Conservation (phyloP, 257 asterid genomes). For the Fraxinus pennsylvanica region DNA sequence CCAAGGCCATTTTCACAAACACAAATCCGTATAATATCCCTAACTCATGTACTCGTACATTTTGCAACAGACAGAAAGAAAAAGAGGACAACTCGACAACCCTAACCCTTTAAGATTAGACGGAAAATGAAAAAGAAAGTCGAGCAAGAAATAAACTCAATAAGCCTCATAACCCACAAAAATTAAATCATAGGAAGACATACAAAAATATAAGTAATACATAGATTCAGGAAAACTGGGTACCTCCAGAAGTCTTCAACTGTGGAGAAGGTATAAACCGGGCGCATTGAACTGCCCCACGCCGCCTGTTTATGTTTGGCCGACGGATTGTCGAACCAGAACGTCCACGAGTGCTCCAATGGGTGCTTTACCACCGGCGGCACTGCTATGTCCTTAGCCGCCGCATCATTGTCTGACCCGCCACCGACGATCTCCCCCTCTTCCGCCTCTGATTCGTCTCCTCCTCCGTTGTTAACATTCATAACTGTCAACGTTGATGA, state of each 20-base stretch:
- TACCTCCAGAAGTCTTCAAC: slow-evolving; percentile 57
- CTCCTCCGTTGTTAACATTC: slow-evolving; percentile 7
- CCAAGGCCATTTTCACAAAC: no score
- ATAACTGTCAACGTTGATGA: not conserved
- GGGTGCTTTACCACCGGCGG: slow-evolving; percentile 32
- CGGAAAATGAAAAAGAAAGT: no score
- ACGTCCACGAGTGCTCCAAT: slow-evolving; percentile 46
- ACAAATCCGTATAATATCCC: no score
- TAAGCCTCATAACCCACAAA: no score
- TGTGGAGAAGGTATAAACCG: slow-evolving; percentile 52
- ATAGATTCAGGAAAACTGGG: not conserved
- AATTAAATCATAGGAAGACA: not conserved
- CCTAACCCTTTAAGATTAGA: no score
- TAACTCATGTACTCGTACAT: no score
- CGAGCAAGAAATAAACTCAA: no score
- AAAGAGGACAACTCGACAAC: no score
- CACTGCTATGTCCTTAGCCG: slow-evolving; percentile 19
- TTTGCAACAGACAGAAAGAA: no score
- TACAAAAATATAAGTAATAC: not conserved
- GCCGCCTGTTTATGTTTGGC: slow-evolving; percentile 34
- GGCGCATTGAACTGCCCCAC: slow-evolving; percentile 48
- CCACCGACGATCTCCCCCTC: slow-evolving; percentile 26
- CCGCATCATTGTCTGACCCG: slow-evolving; percentile 26
- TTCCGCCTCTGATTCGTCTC: slow-evolving; percentile 22
- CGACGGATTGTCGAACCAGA: slow-evolving; percentile 44